Conservation (phyloP, 441 rosid species). For the Raphanus hybrid region DNA sequence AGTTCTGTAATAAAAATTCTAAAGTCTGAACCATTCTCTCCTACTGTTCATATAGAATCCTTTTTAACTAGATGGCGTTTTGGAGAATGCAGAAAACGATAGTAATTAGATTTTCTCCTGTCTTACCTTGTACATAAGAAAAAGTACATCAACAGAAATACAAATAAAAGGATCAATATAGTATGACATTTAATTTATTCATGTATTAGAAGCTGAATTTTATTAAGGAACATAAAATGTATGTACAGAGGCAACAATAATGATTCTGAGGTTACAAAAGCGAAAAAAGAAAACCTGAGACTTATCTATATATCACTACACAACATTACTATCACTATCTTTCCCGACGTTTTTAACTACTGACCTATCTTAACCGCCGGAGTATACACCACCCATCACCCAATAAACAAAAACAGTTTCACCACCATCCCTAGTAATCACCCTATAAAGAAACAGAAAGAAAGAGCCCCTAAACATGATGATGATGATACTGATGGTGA, state of each 20-base stretch:
- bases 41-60: too few relatives aligned
- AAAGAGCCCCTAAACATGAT: constrained; percentile 29
- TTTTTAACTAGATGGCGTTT: too few relatives aligned
- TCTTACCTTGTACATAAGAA: too few relatives aligned
- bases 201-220: constrained; percentile 50
- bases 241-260: constrained; percentile 72
- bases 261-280: constrained; percentile 56
- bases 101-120: too few relatives aligned
- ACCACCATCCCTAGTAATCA: constrained; percentile 45
- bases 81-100: too few relatives aligned
- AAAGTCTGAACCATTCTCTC: too few relatives aligned
- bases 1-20: too few relatives aligned
- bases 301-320: constrained; percentile 50
- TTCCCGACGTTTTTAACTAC: constrained; percentile 53
- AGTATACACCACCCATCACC: constrained; percentile 46
- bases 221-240: constrained; percentile 74
- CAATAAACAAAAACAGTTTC: constrained; percentile 57
- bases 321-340: constrained; percentile 51
- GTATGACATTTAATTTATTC: background rate
- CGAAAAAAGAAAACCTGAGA: constrained; percentile 44
- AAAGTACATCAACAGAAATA: too few relatives aligned
- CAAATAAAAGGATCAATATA: background rate
- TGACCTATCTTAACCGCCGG: constrained; percentile 42
- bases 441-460: constrained; percentile 45
- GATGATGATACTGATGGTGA: constrained; percentile 44